Conservation (phyloP, 1,284 basidiomycete species). For the Boletus smithii region DNA sequence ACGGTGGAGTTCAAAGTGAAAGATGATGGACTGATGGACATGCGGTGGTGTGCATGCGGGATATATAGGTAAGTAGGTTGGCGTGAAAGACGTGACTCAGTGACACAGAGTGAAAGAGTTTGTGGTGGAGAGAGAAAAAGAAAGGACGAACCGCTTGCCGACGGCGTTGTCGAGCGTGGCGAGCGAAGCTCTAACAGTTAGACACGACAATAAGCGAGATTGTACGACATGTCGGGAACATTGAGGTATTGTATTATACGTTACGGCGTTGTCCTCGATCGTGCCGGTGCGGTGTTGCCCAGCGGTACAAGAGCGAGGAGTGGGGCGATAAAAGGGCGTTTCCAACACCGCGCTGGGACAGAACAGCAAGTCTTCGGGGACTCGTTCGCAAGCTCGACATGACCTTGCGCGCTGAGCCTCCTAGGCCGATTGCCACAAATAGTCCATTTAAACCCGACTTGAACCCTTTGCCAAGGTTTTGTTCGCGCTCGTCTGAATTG, state of each 20-base stretch:
- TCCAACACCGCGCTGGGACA: slow-evolving; percentile 17
- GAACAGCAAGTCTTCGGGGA: too few species aligned
- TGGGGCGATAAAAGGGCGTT: slow-evolving; percentile 10
- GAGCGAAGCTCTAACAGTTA: background rate
- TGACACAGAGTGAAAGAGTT: slow-evolving; percentile 17
- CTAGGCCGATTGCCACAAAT: too few species aligned
- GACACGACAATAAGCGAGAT: slow-evolving; percentile 24
- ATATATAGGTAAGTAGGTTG: slow-evolving; percentile 18
- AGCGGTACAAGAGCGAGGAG: slow-evolving; percentile 1
- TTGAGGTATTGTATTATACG: slow-evolving; percentile 6
- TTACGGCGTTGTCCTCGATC: slow-evolving; percentile 7
- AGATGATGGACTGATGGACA: slow-evolving; percentile 25
- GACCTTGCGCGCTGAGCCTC: background rate
- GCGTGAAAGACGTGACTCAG: slow-evolving; percentile 26
- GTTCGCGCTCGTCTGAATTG: background rate
- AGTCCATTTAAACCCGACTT: slow-evolving; percentile 3
- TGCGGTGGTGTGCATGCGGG: slow-evolving; percentile 31
- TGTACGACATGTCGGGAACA: slow-evolving; percentile 20
- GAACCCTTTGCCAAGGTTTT: background rate
- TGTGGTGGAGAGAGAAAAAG: slow-evolving; percentile 10
- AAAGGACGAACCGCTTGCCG: slow-evolving; percentile 16
- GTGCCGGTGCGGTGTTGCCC: slow-evolving; percentile 15
- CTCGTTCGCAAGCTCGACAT: slow-evolving; percentile 5
- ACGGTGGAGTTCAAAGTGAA: slow-evolving; percentile 17
- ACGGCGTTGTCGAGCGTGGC: slow-evolving; percentile 4